A percentile compares a stretch with the other conserved stretches of the same genome.
phyloP scores from a whole-genome alignment of 805 yeast genomes.

The Sugiyamaella qingdaonensis region DNA sequence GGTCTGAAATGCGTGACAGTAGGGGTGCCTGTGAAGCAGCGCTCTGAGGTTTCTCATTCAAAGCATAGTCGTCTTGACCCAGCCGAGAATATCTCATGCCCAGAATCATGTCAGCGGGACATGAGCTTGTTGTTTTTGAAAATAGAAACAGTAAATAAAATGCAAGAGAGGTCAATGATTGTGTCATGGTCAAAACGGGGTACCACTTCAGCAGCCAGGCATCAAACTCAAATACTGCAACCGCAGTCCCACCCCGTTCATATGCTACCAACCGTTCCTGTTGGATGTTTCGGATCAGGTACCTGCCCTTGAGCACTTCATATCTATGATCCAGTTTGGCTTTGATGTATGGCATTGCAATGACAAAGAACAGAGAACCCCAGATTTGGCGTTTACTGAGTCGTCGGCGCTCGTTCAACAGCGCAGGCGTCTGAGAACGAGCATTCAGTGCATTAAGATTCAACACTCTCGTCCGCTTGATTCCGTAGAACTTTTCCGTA shows the following conservation, averaged over 20 bases:
- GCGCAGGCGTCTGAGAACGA: constrained; percentile 29
- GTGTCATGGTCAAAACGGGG: constrained; percentile 51
- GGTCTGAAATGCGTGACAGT: constrained; percentile 17
- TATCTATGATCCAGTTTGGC: constrained; percentile 64
- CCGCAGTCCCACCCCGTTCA: constrained; percentile 12
- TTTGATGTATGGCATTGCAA: constrained; percentile 62
- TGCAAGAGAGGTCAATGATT: constrained; percentile 48
- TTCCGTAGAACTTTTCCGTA: constrained; percentile 88
- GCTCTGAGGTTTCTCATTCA: constrained; percentile 5
- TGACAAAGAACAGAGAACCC: constrained; percentile 48
- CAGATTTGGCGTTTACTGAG: constrained; percentile 51
- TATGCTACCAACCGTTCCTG: constrained; percentile 25
- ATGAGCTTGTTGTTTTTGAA: constrained; percentile 60
- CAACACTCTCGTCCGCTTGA: constrained; percentile 53
- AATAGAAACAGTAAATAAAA: constrained; percentile 63
- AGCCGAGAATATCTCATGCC: constrained; percentile 64
- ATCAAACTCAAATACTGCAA: constrained; percentile 29
- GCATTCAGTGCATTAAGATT: constrained; percentile 26
- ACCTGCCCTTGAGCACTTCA: constrained; percentile 59
- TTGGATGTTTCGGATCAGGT: constrained; percentile 45
- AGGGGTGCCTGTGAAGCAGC: constrained; percentile 10
- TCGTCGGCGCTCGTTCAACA: constrained; percentile 48
- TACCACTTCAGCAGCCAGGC: constrained; percentile 51
- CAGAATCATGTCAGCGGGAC: constrained; percentile 56
- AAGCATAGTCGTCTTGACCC: constrained; percentile 29